phyloP scores from a whole-genome alignment of 805 yeast genomes.

The Candida anglica region DNA sequence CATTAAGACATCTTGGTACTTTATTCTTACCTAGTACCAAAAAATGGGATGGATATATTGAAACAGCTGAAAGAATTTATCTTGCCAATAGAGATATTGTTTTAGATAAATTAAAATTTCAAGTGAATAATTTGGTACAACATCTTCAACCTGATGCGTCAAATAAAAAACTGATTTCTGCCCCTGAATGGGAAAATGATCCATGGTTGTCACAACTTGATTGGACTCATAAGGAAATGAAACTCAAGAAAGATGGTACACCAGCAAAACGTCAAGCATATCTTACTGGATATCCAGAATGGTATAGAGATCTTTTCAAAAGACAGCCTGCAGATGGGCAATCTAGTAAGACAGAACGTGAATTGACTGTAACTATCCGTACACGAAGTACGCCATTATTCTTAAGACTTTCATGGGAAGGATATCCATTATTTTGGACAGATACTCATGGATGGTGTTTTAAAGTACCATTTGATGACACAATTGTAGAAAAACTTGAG shows the following conservation, averaged over 20 bases:
- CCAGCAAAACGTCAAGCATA: constrained; percentile 69
- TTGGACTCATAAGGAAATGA: constrained; percentile 68
- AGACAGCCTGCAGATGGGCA: constrained; percentile 20
- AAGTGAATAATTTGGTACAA: constrained; percentile 53
- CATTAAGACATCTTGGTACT: constrained; percentile 68
- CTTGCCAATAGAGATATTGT: constrained; percentile 55
- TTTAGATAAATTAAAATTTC: constrained; percentile 49
- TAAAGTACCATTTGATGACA: constrained; percentile 45
- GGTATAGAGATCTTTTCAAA: constrained; percentile 69
- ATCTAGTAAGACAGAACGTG: constrained; percentile 33
- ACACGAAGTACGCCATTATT: constrained; percentile 75
- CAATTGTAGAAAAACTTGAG: constrained; percentile 21
- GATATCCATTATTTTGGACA: constrained; percentile 77
- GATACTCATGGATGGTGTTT: constrained; percentile 87
- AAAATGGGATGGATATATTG: constrained; percentile 72
- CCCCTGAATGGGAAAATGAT: constrained; percentile 47
- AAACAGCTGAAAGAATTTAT: constrained; percentile 63
- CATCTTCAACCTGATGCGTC: constrained; percentile 34
- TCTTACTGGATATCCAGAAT: constrained; percentile 86
- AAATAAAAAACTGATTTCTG: background rate
- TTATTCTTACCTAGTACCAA: constrained; percentile 74
- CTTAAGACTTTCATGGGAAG: constrained; percentile 80
- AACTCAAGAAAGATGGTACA: constrained; percentile 62
- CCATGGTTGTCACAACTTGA: constrained; percentile 91
- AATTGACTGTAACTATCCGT: constrained; percentile 61